phyloP scores from a whole-genome alignment of 257 asterid species.

The Mentha longifolia region DNA sequence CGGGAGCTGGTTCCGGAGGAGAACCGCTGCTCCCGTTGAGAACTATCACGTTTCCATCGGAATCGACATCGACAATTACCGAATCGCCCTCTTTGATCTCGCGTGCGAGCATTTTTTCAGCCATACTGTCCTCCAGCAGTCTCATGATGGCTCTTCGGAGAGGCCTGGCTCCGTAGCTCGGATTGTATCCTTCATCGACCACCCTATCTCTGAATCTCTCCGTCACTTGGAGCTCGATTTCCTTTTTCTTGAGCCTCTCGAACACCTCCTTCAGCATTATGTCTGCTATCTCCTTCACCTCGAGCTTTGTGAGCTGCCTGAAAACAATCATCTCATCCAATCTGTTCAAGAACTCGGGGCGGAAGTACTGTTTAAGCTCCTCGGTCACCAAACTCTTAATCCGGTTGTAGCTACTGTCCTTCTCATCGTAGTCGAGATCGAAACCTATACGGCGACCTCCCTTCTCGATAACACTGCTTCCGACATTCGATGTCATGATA shows the following conservation, averaged over 20 bases:
- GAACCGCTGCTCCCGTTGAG: constrained; percentile 64
- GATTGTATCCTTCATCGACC: constrained; percentile 69
- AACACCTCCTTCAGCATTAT: constrained; percentile 72
- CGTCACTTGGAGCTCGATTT: constrained; percentile 64
- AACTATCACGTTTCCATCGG: constrained; percentile 67
- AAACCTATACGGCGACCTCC: constrained; percentile 67
- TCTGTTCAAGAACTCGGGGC: constrained; percentile 85
- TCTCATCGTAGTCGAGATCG: constrained; percentile 60
- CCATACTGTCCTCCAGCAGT: constrained; percentile 82
- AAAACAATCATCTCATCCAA: constrained; percentile 81
- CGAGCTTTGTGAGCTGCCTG: constrained; percentile 70
- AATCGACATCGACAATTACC: constrained; percentile 61
- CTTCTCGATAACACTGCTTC: constrained; percentile 73
- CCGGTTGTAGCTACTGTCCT: constrained; percentile 68
- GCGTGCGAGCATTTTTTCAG: constrained; percentile 71
- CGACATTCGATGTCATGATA: constrained; percentile 85
- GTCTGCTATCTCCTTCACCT: constrained; percentile 81
- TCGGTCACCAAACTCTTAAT: constrained; percentile 64
- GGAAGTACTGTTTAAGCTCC: constrained; percentile 70
- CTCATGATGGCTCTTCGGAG: constrained; percentile 82
- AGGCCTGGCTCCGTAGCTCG: constrained; percentile 87
- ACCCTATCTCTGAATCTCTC: constrained; percentile 70
- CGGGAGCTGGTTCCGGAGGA: constrained; percentile 55
- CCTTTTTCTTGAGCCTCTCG: constrained; percentile 60
- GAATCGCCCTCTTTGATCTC: constrained; percentile 76